Conservation (phyloP, 2,329 filamentous ascomycete species). For the Aspergillus nomiae region DNA sequence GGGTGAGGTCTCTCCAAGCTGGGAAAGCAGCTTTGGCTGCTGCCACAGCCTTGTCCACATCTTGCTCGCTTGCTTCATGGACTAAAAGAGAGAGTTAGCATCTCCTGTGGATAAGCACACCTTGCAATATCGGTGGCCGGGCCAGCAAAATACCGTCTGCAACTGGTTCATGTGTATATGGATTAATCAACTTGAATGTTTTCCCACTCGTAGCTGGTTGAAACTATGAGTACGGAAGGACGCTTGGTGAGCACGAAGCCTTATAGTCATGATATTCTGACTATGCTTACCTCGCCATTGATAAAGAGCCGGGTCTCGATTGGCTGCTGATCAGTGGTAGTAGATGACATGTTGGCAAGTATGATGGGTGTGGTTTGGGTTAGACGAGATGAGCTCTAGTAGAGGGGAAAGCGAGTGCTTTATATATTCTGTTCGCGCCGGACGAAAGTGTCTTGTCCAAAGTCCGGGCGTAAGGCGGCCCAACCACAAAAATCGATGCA, state of each 20-base stretch:
- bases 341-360: neutral
- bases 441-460: neutral
- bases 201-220: constrained; percentile 29
- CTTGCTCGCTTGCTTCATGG: constrained; percentile 33
- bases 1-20: constrained; percentile 40
- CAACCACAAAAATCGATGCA: neutral
- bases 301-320: constrained; percentile 39
- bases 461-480: neutral
- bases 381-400: neutral
- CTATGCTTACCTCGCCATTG: constrained; percentile 30
- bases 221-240: constrained; percentile 21
- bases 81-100: constrained; percentile 20
- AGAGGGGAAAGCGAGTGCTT: neutral
- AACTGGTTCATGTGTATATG: constrained; percentile 31
- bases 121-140: neutral
- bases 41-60: constrained; percentile 39
- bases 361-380: neutral
- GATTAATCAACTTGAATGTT: constrained; percentile 33
- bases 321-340: constrained; percentile 10
- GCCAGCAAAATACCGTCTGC: constrained; percentile 26
- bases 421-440: neutral
- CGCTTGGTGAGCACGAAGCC: neutral
- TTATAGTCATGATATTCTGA: neutral
- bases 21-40: constrained; percentile 42
- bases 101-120: neutral